Evolutionary conservation across 495 filamentous ascomycete species (phyloP), one percentile per base, ranked within the genome.

Genomic region (Gamarada debralockiae): DNA sequence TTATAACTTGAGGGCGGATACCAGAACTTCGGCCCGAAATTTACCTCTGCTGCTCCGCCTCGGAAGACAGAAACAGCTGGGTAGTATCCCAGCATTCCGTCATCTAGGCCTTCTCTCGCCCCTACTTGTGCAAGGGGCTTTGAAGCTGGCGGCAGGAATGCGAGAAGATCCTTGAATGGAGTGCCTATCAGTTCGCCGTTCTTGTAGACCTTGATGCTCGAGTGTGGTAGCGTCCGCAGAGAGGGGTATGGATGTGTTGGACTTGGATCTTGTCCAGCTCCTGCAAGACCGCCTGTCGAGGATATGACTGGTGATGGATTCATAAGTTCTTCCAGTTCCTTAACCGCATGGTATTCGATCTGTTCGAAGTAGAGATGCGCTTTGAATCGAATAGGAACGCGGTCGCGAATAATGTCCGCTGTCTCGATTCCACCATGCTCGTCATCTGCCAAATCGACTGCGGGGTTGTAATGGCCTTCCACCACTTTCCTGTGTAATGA

Each of bases 21-120:
- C 90, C 92, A 96, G 73, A 95, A 96, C 12, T 90, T 73, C 0
- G 85, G 87, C 3, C 91, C 90, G 61, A 97, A 95, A 62, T 96
- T 96, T 48, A 90, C 81, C 69, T 96, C 86, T 24, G 87, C 92
- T 2, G 92, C 87, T 23, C 92, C 95, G 34, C 92, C 92, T 20
- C 86, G 82, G 64, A 96, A 97, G 29, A 92, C 89, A 55, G 89
- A 91, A 15, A 97, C 82, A 18, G 92, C 90, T 0, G 95, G 95
- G 65, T 92, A 96, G 64, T 99, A 99, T 0, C 95, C 95, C 3
- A 96, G 75, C 74, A 89, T 86, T 21, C 92, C 92, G 61, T 99
- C 95, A 61, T 99, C 95, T 27, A 93, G 81, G 3, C 79, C 81
- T 45, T 91, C 87, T 18, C 95, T 77, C 12, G 88, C 88, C 9